Evolutionary conservation across 164 flowering plant species (phyloP).

Genomic region (Buxus sempervirens): DNA sequence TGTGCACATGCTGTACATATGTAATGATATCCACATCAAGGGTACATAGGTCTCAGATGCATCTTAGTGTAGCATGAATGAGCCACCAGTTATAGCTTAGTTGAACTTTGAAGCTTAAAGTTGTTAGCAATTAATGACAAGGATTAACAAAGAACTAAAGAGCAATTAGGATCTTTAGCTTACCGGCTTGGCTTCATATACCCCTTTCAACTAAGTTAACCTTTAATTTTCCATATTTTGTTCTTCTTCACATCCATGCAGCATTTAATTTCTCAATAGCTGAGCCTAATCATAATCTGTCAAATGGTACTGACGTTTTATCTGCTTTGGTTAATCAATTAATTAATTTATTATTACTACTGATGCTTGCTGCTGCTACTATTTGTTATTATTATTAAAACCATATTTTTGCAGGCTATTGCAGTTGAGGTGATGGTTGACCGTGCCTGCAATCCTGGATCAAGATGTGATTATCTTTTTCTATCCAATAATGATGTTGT

Average conservation of each 20-base stretch:
- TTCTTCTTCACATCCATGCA: not conserved
- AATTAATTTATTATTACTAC: too few relatives aligned
- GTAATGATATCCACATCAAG: too few relatives aligned
- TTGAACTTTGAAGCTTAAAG: too few relatives aligned
- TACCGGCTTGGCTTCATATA: too few relatives aligned
- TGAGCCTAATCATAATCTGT: too few relatives aligned
- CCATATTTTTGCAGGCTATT: slow-evolving; percentile 46
- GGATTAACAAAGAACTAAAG: too few relatives aligned
- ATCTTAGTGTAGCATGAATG: not conserved
- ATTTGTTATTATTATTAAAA: too few relatives aligned
- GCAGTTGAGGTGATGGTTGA: slow-evolving; percentile 54
- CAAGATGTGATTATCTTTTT: slow-evolving; percentile 31
- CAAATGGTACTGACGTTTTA: not conserved
- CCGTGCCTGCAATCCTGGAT: slow-evolving; percentile 21
- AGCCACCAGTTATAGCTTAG: not conserved
- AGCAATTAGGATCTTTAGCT: too few relatives aligned
- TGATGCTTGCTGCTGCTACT: too few relatives aligned
- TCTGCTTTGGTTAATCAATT: not conserved
- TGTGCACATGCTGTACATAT: too few relatives aligned
- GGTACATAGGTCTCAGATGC: not conserved
- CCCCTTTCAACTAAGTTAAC: too few relatives aligned
- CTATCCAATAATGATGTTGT: slow-evolving; percentile 33
- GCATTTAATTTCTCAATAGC: not conserved
- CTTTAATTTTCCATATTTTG: not conserved
- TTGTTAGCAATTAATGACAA: too few relatives aligned